These are phyloP conservation scores for Talaromyces amestolkiae DNA, from an alignment of 2,329 filamentous ascomycete species.

Conservation along the genomic window DNA sequence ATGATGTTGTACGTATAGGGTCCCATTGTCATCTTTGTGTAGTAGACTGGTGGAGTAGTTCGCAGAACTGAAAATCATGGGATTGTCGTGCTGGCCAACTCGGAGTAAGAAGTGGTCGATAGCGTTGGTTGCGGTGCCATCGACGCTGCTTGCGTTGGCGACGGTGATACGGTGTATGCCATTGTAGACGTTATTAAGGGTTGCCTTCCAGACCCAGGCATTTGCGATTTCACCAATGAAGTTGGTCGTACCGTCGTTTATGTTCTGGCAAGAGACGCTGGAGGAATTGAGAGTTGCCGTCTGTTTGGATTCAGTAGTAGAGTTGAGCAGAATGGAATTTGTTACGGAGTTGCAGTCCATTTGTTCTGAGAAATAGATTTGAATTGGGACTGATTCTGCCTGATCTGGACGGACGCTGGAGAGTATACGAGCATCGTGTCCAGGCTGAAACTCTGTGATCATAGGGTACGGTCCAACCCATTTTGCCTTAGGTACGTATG, in stretches of 20 bases:
- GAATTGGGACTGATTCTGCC: constrained; percentile 49
- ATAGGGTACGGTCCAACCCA: constrained; percentile 56
- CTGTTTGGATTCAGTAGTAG: constrained; percentile 50
- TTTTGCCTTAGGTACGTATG: constrained; percentile 55
- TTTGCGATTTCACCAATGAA: constrained; percentile 55
- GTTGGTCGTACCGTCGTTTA: constrained; percentile 33
- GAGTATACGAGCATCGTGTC: constrained; percentile 58
- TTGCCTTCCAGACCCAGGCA: constrained; percentile 54
- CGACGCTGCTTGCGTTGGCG: constrained; percentile 50
- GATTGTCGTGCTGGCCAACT: constrained; percentile 57
- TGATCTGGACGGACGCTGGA: constrained; percentile 46
- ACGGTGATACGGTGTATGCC: constrained; percentile 60
- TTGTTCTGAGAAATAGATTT: constrained; percentile 57
- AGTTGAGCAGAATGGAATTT: constrained; percentile 51
- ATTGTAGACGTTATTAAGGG: constrained; percentile 56
- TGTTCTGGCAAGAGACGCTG: constrained; percentile 47
- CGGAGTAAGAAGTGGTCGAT: constrained; percentile 63
- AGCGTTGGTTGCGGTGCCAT: constrained; percentile 49
- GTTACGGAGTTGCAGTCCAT: constrained; percentile 61
- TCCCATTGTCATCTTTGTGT: constrained; percentile 42
- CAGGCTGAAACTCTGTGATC: constrained; percentile 60
- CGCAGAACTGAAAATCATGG: constrained; percentile 58
- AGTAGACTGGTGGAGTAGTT: constrained; percentile 60
- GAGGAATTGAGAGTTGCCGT: constrained; percentile 45
- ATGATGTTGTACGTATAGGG: constrained; percentile 55